Evolutionary conservation across 192 early-diverging fungal genomes (phyloP).

Genomic region (Backusella tuberculispora): DNA sequence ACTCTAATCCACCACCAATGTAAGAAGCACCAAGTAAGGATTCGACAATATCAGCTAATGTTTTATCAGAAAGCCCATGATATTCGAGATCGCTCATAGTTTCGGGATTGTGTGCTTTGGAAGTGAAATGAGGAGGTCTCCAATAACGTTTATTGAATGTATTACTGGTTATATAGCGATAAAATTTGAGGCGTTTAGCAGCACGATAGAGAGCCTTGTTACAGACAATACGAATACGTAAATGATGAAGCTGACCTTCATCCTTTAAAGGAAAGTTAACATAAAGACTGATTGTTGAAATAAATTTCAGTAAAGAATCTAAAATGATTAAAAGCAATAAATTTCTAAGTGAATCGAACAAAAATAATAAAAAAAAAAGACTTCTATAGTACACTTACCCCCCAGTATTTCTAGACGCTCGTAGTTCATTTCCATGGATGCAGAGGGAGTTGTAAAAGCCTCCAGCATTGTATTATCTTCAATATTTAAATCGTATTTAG

Average conservation of each 20-base stretch:
- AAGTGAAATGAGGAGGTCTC: conserved; percentile 50
- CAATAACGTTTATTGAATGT: conserved; percentile 62
- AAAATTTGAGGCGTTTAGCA: conserved; percentile 56
- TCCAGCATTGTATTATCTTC: conserved; percentile 52
- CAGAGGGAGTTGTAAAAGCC: conserved; percentile 76
- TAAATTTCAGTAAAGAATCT: conserved; percentile 83
- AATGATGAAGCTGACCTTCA: conserved; percentile 77
- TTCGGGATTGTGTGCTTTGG: conserved; percentile 22
- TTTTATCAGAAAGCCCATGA: conserved; percentile 76
- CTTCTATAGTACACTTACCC: conserved; percentile 29
- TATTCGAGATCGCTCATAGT: conserved; percentile 22
- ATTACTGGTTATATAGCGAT: conserved; percentile 61
- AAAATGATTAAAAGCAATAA: not conserved
- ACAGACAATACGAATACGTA: conserved; percentile 71
- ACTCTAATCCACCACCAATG: conserved; percentile 55
- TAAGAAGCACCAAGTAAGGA: conserved; percentile 79
- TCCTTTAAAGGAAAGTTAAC: conserved; percentile 72
- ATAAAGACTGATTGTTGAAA: conserved; percentile 73
- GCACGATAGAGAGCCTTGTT: conserved; percentile 70
- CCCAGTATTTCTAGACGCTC: conserved; percentile 90
- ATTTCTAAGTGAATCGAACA: not conserved
- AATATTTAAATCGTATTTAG: conserved; percentile 40
- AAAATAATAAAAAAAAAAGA: not conserved
- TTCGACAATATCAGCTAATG: conserved; percentile 85
- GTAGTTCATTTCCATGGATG: conserved; percentile 72